Base-by-base conservation (phyloP, 495 filamentous ascomycete species). In the Tirmania nivea region DNA sequence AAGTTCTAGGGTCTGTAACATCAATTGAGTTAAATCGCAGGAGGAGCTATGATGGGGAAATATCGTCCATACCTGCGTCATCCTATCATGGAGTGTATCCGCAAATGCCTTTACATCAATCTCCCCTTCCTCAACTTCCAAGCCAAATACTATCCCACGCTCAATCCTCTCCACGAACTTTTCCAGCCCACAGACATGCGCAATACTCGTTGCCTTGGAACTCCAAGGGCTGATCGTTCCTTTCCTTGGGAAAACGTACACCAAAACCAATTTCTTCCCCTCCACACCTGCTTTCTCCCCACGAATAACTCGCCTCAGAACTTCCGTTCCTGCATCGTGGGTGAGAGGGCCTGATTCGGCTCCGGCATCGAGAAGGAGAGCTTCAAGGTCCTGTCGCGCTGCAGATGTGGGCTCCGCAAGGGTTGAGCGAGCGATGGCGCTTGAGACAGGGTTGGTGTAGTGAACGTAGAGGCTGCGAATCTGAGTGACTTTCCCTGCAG, bases 201-300 rank as follows among this genome's bases (percentile, higher is more conserved):
- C 80, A 65, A 96, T 94, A 60, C 78, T 86, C 37, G 89, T 94
- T 37, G 89, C 90, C 63, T 94, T 86, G 50, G 88, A 92, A 65
- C 84, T 94, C 90, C 90, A 97, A 67, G 90, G 90, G 37, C 86
- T 94, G 57, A 93, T 86, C 36, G 88, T 94, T 42, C 79, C 80
- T 34, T 71, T 73, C 50, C 90, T 76, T 10, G 89, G 90, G 36
- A 74, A 76, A 49, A 95, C 73, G 62, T 85, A 86, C 14, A 64
- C 48, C 63, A 78, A 77, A 20, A 75, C 69, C 48, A 52, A 34
- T 14, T 60, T 58, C 5, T 60, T 61, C 55, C 75, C 69, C 35
- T 65, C 70, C 35, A 64, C 50, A 31, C 25, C 7, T 3, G 25
- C 3, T 10, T 69, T 72, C 50, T 71, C 66, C 31, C 66, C 65